Conservation (phyloP, 1,284 basidiomycete genomes). For the Cryptococcus sp. region DNA sequence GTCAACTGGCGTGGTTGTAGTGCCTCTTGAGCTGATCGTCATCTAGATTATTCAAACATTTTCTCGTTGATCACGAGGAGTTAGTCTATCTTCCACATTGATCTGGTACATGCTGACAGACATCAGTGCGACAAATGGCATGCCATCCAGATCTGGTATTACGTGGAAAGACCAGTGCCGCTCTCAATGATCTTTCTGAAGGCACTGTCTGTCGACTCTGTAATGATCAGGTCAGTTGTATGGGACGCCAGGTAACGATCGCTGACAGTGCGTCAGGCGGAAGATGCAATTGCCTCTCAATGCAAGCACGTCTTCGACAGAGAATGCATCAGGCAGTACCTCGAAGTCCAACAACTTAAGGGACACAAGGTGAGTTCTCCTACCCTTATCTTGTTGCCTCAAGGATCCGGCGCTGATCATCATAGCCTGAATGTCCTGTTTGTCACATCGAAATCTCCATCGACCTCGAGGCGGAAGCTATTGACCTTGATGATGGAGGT, state of each 20-base stretch:
- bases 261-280: slow-evolving; percentile 49
- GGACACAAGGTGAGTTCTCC: slow-evolving; percentile 61
- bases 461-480: slow-evolving; percentile 85
- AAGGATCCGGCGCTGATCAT: background rate
- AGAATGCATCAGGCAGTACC: slow-evolving; percentile 92
- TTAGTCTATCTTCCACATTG: slow-evolving; percentile 12
- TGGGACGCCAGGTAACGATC: background rate
- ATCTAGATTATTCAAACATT: slow-evolving; percentile 88
- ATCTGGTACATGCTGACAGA: background rate
- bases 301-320: slow-evolving; percentile 70
- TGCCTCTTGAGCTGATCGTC: background rate
- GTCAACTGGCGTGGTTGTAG: slow-evolving; percentile 33
- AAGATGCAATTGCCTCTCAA: slow-evolving; percentile 90
- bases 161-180: slow-evolving; percentile 66
- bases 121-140: slow-evolving; percentile 81
- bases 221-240: slow-evolving; percentile 67
- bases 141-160: slow-evolving; percentile 88
- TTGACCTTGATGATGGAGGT: slow-evolving; percentile 65
- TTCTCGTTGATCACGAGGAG: slow-evolving; percentile 58
- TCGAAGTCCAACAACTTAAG: slow-evolving; percentile 58
- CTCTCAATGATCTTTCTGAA: slow-evolving; percentile 58
- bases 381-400: background rate
- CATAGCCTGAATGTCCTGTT: slow-evolving; percentile 85
- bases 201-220: slow-evolving; percentile 88
- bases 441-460: slow-evolving; percentile 92